Evolutionary conservation across 371 early-diverging fungal species (phyloP), one percentile per base, ranked within the genome.

Genomic region (Rhizopus arrhizus): DNA sequence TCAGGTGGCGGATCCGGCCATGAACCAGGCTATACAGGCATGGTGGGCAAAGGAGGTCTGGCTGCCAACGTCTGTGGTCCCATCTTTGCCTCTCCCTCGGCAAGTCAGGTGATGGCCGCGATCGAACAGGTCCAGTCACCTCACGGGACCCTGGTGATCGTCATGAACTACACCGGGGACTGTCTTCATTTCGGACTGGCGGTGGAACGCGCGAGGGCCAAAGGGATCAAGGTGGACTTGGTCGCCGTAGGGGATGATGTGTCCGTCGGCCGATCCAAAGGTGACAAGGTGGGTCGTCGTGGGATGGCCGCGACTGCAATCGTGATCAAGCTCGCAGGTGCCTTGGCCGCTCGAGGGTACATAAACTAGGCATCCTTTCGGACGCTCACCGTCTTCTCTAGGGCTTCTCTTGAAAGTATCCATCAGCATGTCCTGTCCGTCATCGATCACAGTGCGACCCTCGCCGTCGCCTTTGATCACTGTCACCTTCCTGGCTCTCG

Each of bases 131-230:
- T 84, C 2, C 80, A 85, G 49, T 83, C 87, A 0, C 78, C 81
- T 28, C 81, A 86, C 48, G 91, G 91, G 22, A 85, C 90, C 3
- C 62, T 92, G 41, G 84, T 92, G 5, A 81, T 93, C 16, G 85
- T 92, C 69, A 91, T 90, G 80, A 92, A 93, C 69, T 93, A 94
- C 62, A 94, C 94, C 0, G 93, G 94, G 45, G 89, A 91, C 61
- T 80, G 87, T 41, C 71, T 93, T 9, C 84, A 90, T 65, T 93
- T 93, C 78, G 92, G 91, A 22, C 70, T 87, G 9, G 93, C 94
- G 8, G 85, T 89, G 4, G 93, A 93, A 69, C 77, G 88, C 12
- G 85, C 88, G 66, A 90, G 88, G 60, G 84, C 90, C 5, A 78
- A 81, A 56, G 80, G 87, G 22, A 84, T 86, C 28, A 81, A 85